phyloP scores from a whole-genome alignment of 768 basidiomycete species.

The Lactarius indigo region DNA sequence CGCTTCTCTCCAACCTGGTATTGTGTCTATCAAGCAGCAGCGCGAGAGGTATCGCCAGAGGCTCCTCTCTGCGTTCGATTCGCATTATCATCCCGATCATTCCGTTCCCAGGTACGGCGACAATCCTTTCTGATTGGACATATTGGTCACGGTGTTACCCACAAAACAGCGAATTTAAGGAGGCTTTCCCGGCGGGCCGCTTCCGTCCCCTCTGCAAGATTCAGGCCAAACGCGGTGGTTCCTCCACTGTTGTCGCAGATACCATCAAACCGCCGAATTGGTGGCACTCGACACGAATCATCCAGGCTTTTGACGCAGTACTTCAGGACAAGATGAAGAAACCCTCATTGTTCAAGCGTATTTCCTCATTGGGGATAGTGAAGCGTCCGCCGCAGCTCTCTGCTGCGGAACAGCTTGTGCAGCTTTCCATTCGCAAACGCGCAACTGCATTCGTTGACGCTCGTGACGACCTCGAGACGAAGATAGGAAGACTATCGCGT shows the following conservation, averaged over 20 bases:
- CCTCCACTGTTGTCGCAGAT: constrained; percentile 80
- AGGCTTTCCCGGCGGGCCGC: constrained; percentile 89
- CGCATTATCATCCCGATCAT: constrained; percentile 88
- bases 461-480: constrained; percentile 89
- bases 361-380: constrained; percentile 70
- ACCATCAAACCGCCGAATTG: constrained; percentile 87
- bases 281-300: constrained; percentile 92
- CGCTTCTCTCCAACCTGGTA: constrained; percentile 69
- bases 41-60: constrained; percentile 76
- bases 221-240: constrained; percentile 75
- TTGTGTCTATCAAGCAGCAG: constrained; percentile 73
- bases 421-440: constrained; percentile 85
- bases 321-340: constrained; percentile 90
- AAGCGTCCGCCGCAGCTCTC: constrained; percentile 65
- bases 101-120: constrained; percentile 62
- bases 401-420: constrained; percentile 77
- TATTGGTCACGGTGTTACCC: constrained; percentile 5
- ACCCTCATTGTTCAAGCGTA: constrained; percentile 80
- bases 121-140: neutral
- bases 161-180: constrained; percentile 76
- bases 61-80: constrained; percentile 74
- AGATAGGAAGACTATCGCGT: constrained; percentile 82
- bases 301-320: constrained; percentile 86
- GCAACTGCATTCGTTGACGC: constrained; percentile 95
- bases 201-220: constrained; percentile 92